A percentile compares a stretch with the other conserved stretches of the same genome.
Evolutionary conservation across 2,329 filamentous ascomycete species (phyloP).

Genomic region (Ceratocystis huliohia): DNA sequence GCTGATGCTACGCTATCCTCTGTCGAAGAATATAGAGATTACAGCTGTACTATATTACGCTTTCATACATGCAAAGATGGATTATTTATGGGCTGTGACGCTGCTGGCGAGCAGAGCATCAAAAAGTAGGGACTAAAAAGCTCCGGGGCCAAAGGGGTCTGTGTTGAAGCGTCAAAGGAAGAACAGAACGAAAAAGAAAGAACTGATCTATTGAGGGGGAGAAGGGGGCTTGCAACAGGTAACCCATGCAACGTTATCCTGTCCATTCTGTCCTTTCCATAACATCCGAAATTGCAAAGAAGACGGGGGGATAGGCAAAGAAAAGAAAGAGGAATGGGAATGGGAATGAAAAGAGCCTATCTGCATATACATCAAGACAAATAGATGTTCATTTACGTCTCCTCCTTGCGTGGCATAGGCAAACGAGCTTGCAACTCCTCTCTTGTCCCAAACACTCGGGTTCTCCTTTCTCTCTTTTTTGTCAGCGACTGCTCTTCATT

Average conservation of each 20-base stretch:
- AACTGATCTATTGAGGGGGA: background rate
- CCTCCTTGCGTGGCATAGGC: background rate
- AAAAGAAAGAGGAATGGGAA: background rate
- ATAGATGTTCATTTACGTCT: background rate
- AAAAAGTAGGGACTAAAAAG: constrained; percentile 3
- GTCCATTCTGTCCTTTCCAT: background rate
- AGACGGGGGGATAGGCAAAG: background rate
- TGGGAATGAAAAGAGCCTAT: background rate
- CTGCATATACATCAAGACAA: background rate
- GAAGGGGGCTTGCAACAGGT: background rate
- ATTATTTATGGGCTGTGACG: too few species aligned
- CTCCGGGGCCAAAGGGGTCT: background rate
- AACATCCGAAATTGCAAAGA: background rate
- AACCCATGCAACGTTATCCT: background rate
- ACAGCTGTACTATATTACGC: background rate
- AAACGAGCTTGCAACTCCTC: background rate
- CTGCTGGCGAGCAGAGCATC: background rate
- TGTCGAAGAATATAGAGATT: background rate
- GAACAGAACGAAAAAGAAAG: background rate
- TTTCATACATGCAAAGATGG: too few species aligned
- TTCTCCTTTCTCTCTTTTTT: constrained; percentile 9
- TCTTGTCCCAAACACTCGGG: background rate
- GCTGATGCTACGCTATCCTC: background rate
- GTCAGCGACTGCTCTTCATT: background rate
- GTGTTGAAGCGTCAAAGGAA: background rate